phyloP scores from a whole-genome alignment of 495 filamentous ascomycete genomes.

The Cudoniella acicularis region DNA sequence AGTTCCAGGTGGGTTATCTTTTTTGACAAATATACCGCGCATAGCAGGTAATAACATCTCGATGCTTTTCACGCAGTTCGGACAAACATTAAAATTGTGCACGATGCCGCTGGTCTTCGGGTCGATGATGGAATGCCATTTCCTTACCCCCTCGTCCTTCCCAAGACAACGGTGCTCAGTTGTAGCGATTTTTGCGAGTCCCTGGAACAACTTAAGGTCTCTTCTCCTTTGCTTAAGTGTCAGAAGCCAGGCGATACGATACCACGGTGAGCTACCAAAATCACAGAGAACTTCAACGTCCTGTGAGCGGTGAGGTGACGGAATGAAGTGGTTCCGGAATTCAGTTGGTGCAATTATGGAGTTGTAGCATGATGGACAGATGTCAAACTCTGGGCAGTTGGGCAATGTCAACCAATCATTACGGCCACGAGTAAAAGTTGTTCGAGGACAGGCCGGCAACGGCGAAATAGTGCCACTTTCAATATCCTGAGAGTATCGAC shows the following conservation, averaged over 20 bases:
- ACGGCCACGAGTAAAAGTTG: slow-evolving; percentile 41
- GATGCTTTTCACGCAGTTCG: slow-evolving; percentile 48
- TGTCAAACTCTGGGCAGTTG: slow-evolving; percentile 50
- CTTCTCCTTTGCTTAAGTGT: slow-evolving; percentile 52
- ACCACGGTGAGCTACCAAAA: slow-evolving; percentile 58
- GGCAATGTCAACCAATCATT: slow-evolving; percentile 66
- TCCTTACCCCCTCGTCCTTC: slow-evolving; percentile 37
- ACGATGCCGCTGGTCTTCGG: slow-evolving; percentile 45
- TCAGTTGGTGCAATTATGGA: slow-evolving; percentile 49
- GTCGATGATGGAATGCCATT: slow-evolving; percentile 61
- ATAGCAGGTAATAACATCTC: slow-evolving; percentile 48
- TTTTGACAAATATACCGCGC: slow-evolving; percentile 41
- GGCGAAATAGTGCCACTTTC: slow-evolving; percentile 20
- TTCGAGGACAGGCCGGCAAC: slow-evolving; percentile 53
- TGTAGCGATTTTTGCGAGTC: slow-evolving; percentile 42
- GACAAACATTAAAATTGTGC: slow-evolving; percentile 55
- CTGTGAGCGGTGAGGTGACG: slow-evolving; percentile 36
- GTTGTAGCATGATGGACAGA: slow-evolving; percentile 60
- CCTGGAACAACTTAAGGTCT: slow-evolving; percentile 51
- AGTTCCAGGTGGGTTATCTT: slow-evolving; percentile 26
- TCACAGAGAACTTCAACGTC: slow-evolving; percentile 48
- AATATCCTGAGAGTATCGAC: slow-evolving; percentile 25
- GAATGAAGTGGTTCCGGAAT: slow-evolving; percentile 51
- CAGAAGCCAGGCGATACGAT: slow-evolving; percentile 63
- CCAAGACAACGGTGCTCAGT: slow-evolving; percentile 48